A percentile compares a stretch with the other conserved stretches of the same genome.
phyloP scores from a whole-genome alignment of 768 basidiomycete species.

The Lepiota venenata region DNA sequence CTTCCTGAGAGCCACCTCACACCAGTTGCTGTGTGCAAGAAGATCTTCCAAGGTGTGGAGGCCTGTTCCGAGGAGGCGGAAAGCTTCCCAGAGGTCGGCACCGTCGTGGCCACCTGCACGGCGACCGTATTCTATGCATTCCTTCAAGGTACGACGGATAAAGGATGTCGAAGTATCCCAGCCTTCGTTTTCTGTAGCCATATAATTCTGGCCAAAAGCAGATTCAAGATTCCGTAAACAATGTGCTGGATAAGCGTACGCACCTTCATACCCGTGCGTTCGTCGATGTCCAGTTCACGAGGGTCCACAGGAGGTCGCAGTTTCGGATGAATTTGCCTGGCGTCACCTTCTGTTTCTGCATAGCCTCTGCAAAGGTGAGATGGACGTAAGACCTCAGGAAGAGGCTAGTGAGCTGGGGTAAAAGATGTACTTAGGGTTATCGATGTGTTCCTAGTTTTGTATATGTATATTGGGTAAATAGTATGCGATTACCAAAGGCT shows the following conservation, averaged over 20 bases:
- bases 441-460: conserved; percentile 61
- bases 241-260: not conserved
- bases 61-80: conserved; percentile 66
- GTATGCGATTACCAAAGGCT: not conserved
- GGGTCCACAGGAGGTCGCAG: conserved; percentile 71
- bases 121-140: conserved; percentile 69
- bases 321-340: conserved; percentile 65
- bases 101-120: conserved; percentile 51
- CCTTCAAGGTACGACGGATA: conserved; percentile 55
- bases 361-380: conserved; percentile 47
- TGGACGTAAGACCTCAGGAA: not conserved
- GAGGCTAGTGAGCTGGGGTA: not conserved
- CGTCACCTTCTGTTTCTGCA: conserved; percentile 65
- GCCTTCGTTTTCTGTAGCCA: conserved; percentile 61
- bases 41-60: conserved; percentile 74
- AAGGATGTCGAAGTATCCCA: conserved; percentile 78
- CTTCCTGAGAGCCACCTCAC: conserved; percentile 67
- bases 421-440: conserved; percentile 61
- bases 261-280: conserved; percentile 79
- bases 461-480: not conserved
- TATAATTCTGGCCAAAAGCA: conserved; percentile 55
- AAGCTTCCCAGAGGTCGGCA: conserved; percentile 60
- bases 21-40: conserved; percentile 77
- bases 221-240: not conserved
- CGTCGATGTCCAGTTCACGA: conserved; percentile 75